Evolutionary conservation across 2,329 filamentous ascomycete species (phyloP).

Genomic region (Aspergillus clavatus): DNA sequence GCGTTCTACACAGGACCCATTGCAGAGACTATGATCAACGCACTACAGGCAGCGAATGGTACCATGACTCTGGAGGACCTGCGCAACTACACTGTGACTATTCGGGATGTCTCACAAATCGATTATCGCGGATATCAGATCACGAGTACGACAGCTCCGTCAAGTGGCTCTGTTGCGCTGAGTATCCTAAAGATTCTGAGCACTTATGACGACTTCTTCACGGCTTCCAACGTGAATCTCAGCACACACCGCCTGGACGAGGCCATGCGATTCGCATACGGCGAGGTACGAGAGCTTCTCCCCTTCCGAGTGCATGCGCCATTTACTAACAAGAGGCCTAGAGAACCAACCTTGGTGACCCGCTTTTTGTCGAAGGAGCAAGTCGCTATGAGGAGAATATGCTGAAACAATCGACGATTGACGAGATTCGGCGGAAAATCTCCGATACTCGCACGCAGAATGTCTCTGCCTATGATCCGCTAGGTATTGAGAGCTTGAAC

Average conservation of each 20-base stretch:
- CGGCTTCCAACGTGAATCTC: conserved; percentile 55
- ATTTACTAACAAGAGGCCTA: conserved; percentile 31
- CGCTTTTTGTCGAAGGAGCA: conserved; percentile 63
- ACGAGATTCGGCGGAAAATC: conserved; percentile 61
- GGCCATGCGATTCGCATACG: conserved; percentile 86
- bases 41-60: conserved; percentile 66
- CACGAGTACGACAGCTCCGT: conserved; percentile 62
- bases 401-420: conserved; percentile 57
- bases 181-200: conserved; percentile 78
- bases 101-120: conserved; percentile 59
- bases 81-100: conserved; percentile 63
- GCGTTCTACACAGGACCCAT: conserved; percentile 70
- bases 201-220: conserved; percentile 63
- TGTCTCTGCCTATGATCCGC: conserved; percentile 68
- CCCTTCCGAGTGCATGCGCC: no score
- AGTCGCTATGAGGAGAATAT: conserved; percentile 62
- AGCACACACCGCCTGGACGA: conserved; percentile 81
- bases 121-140: conserved; percentile 68
- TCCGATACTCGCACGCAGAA: conserved; percentile 67
- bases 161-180: conserved; percentile 70
- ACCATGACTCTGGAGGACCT: conserved; percentile 81
- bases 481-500: conserved; percentile 59
- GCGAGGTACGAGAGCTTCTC: conserved; percentile 36
- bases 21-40: conserved; percentile 66
- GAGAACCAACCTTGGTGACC: conserved; percentile 77